Conservation (phyloP, 495 filamentous ascomycete species). For the Cairneyella variabilis region DNA sequence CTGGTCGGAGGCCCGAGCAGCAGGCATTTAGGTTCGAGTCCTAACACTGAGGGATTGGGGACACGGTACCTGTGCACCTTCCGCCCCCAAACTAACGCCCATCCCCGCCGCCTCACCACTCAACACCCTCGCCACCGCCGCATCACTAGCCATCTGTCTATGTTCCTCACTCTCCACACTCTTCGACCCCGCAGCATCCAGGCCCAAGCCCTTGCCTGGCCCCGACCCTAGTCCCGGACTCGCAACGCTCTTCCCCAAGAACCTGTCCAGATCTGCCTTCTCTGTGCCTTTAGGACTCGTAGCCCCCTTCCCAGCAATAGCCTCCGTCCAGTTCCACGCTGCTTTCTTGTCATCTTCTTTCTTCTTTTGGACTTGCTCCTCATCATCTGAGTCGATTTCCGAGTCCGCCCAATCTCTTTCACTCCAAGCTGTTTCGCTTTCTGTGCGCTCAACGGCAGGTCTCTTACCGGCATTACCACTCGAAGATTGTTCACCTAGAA, state of each 20-base stretch:
- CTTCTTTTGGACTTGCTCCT: background rate
- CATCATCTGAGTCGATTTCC: conserved; percentile 43
- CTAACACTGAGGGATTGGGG: too few species aligned
- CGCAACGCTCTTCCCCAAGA: conserved; percentile 16
- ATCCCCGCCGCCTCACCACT: conserved; percentile 13
- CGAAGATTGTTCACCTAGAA: background rate
- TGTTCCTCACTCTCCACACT: background rate
- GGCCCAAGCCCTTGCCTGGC: too few species aligned
- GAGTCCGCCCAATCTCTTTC: conserved; percentile 50
- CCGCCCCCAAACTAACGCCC: conserved; percentile 10
- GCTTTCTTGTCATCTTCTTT: background rate
- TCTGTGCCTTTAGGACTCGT: conserved; percentile 21
- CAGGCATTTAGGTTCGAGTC: too few species aligned
- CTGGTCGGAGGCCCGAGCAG: too few species aligned
- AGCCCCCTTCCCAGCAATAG: conserved; percentile 44
- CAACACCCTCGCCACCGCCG: conserved; percentile 8
- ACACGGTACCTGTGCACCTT: too few species aligned
- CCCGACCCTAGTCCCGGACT: too few species aligned
- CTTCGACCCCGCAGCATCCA: too few species aligned
- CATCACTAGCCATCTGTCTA: conserved; percentile 9
- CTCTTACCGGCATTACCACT: background rate
- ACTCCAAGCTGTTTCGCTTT: conserved; percentile 46
- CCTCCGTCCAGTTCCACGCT: conserved; percentile 54
- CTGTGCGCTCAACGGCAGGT: background rate
- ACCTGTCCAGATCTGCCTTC: conserved; percentile 12